phyloP scores from a whole-genome alignment of 495 filamentous ascomycete genomes.

The Penicillium ochrochloron region DNA sequence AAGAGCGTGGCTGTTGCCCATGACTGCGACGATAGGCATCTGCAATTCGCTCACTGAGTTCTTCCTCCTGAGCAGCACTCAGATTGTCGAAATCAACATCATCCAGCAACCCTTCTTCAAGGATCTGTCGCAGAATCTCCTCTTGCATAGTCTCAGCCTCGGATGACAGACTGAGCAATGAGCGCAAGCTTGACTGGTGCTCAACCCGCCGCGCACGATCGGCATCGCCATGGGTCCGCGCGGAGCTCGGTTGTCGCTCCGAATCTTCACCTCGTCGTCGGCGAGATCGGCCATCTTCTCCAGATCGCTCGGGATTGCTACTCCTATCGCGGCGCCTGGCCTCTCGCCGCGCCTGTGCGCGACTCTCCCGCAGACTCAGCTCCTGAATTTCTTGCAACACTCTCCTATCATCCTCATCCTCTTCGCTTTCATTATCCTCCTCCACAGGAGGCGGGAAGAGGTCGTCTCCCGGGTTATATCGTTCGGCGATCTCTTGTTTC shows the following conservation, averaged over 20 bases:
- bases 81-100: conserved; percentile 84
- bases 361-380: conserved; percentile 70
- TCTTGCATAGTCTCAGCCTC: conserved; percentile 85
- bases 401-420: conserved; percentile 64
- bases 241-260: conserved; percentile 32
- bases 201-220: conserved; percentile 62
- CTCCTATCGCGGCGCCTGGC: conserved; percentile 30
- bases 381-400: conserved; percentile 72
- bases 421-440: conserved; percentile 26
- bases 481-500: conserved; percentile 67
- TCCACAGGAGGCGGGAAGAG: conserved; percentile 26
- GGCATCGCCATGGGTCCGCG: conserved; percentile 23
- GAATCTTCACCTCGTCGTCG: conserved; percentile 53
- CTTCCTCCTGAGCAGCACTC: conserved; percentile 76
- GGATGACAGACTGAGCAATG: conserved; percentile 70
- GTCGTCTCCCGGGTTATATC: conserved; percentile 83
- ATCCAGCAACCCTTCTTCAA: conserved; percentile 84
- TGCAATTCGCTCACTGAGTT: conserved; percentile 85
- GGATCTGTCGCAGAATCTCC: conserved; percentile 85
- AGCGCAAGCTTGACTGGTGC: conserved; percentile 84
- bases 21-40: conserved; percentile 81
- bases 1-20: conserved; percentile 42
- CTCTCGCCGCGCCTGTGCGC: conserved; percentile 39
- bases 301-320: conserved; percentile 35
- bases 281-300: conserved; percentile 43